A percentile compares a stretch with the other conserved stretches of the same genome.
Conservation (phyloP, 2,329 filamentous ascomycete genomes). For the Nigrospora oryzae region DNA sequence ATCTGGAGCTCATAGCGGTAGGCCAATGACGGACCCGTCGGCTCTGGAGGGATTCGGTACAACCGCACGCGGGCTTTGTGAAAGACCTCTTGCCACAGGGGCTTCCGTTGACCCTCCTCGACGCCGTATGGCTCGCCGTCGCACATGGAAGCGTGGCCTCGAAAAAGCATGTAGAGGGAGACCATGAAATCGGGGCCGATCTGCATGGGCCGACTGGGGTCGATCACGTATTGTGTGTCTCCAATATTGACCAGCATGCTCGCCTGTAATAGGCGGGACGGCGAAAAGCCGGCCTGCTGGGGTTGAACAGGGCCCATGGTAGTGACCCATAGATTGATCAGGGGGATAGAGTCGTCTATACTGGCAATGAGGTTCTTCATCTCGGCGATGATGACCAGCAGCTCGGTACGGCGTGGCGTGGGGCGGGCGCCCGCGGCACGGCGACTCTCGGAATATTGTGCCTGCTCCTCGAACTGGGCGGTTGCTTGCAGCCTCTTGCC, state of each 20-base stretch:
- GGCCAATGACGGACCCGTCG: slow-evolving; percentile 3
- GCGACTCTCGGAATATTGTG: slow-evolving; percentile 22
- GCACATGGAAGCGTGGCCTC: slow-evolving; percentile 56
- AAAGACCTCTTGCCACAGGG: slow-evolving; percentile 93
- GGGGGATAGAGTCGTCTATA: slow-evolving; percentile 85
- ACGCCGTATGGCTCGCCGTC: slow-evolving; percentile 38
- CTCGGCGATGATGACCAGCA: slow-evolving; percentile 62
- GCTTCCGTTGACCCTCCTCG: slow-evolving; percentile 48
- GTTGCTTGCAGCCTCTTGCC: slow-evolving; percentile 67
- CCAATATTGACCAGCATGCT: slow-evolving; percentile 84
- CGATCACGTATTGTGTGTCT: slow-evolving; percentile 70
- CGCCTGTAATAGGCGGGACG: slow-evolving; percentile 82
- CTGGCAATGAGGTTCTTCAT: slow-evolving; percentile 67
- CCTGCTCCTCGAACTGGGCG: slow-evolving; percentile 52
- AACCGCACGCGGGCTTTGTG: slow-evolving; percentile 86
- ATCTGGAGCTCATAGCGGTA: slow-evolving; percentile 78
- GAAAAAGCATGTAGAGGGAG: slow-evolving; percentile 92
- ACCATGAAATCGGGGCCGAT: slow-evolving; percentile 81
- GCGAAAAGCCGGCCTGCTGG: slow-evolving; percentile 75
- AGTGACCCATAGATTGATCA: slow-evolving; percentile 89
- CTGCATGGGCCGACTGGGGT: slow-evolving; percentile 58
- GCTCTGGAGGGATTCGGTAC: slow-evolving; percentile 49
- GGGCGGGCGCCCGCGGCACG: slow-evolving; percentile 37
- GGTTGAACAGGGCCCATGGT: slow-evolving; percentile 84
- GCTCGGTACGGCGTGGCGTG: slow-evolving; percentile 51